Percentiles rank a stretch among this genome's conserved stretches.
Conservation (phyloP, 768 basidiomycete species). For the Hygrocybe punicea region DNA sequence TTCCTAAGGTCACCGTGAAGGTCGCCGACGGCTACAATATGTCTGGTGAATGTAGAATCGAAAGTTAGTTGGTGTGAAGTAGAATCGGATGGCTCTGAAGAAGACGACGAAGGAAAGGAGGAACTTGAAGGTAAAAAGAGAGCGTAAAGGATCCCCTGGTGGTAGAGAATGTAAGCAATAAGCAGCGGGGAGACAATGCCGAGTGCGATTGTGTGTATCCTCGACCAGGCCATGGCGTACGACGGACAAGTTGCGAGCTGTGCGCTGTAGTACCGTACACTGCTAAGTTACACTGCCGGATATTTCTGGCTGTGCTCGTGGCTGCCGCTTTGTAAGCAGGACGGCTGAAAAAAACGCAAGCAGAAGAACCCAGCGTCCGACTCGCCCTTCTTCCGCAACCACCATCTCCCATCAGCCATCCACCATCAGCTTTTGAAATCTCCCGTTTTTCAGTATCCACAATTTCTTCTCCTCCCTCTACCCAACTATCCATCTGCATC, state of each 20-base stretch:
- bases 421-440: conserved; percentile 2
- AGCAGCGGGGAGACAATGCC: not conserved
- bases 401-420: not conserved
- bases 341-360: not conserved
- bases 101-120: not conserved
- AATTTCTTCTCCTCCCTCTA: conserved; percentile 58
- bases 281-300: not conserved
- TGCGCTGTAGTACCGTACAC: not conserved
- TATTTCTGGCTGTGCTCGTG: not conserved
- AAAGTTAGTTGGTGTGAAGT: not conserved
- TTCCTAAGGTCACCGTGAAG: conserved; percentile 86
- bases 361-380: not conserved
- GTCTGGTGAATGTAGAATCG: conserved; percentile 36
- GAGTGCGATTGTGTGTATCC: not conserved
- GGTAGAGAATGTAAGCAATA: not conserved
- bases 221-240: not conserved
- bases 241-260: not conserved
- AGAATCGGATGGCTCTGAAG: not conserved
- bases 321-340: not conserved
- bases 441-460: conserved; percentile 44
- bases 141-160: not conserved
- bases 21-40: conserved; percentile 88
- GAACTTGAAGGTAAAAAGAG: not conserved
- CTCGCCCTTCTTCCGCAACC: not conserved
- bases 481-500: conserved; percentile 40